Base-by-base conservation (phyloP, 2,329 filamentous ascomycete species). In the Penicillium sclerotigenum region DNA sequence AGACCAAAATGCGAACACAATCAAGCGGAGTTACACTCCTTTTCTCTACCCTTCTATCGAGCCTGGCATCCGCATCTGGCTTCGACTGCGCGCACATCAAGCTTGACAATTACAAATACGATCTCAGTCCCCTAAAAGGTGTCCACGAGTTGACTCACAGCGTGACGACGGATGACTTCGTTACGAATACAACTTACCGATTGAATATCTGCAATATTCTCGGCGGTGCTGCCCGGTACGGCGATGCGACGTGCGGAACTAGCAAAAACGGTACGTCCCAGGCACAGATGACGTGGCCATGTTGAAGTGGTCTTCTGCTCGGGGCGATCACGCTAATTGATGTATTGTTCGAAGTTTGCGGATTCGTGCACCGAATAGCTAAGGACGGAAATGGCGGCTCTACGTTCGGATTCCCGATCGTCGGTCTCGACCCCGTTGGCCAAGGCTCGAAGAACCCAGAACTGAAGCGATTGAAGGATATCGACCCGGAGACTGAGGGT, bases 401-500 rank as follows among this genome's bases (percentile, higher is more conserved):
- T 28, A 73, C 78, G 41, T 77, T 82, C 34, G 83, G 88, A 2
- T 85, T 88, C 49, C 84, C 90, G 9, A 88, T 96, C 59, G 90
- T 89, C 1, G 91, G 91, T 26, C 82, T 87, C 14, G 85, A 91
- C 33, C 74, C 79, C 41, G 76, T 83, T 31, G 75, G 78, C 20
- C 82, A 67, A 38, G 72, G 71, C 52, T 60, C 59, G 34, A 71
- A 69, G 51, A 86, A 93, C 59, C 83, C 85, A 59, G 82, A 86
- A 58, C 81, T 84, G 57, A 85, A 83, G 57, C 80, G 86, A 46
- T 77, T 96, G 40, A 88, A 85, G 49, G 80, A 86, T 61, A 75
- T 82, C 2, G 88, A 93, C 68, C 77, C 82, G 4, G 79, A 84
- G 22, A 85, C 84, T 59, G 85, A 94, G 64, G 92, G 93, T 1